Conservation (phyloP, 805 yeast genomes). For the Spencermartinsiella europaea region DNA sequence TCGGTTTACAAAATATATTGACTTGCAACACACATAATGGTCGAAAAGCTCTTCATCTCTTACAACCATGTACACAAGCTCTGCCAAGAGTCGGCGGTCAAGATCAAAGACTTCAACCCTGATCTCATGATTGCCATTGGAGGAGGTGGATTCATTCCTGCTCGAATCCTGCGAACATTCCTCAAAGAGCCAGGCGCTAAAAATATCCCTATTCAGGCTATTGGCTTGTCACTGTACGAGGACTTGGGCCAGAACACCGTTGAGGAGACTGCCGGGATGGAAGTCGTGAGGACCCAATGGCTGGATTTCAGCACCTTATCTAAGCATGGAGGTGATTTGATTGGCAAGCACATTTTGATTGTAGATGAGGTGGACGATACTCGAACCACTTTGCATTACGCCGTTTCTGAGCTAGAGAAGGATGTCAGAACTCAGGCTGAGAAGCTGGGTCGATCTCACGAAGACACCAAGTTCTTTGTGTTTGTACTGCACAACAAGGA, state of each 20-base stretch:
- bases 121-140: slow-evolving; percentile 91
- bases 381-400: slow-evolving; percentile 83
- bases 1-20: too few species aligned
- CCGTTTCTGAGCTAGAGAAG: slow-evolving; percentile 67
- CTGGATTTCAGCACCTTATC: slow-evolving; percentile 70
- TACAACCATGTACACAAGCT: slow-evolving; percentile 80
- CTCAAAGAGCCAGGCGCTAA: slow-evolving; percentile 82
- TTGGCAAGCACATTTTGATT: slow-evolving; percentile 75
- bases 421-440: slow-evolving; percentile 58
- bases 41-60: slow-evolving; percentile 50
- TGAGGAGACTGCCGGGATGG: slow-evolving; percentile 62
- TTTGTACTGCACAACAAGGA: slow-evolving; percentile 82
- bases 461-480: slow-evolving; percentile 61
- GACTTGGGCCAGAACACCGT: slow-evolving; percentile 50
- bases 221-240: slow-evolving; percentile 87
- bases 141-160: slow-evolving; percentile 97
- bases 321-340: slow-evolving; percentile 65
- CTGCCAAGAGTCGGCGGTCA: slow-evolving; percentile 62
- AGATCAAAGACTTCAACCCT: slow-evolving; percentile 62
- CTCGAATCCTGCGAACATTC: slow-evolving; percentile 91
- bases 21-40: too few species aligned
- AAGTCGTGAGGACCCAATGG: slow-evolving; percentile 88
- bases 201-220: slow-evolving; percentile 90
- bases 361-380: slow-evolving; percentile 93
- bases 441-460: slow-evolving; percentile 52